phyloP scores from a whole-genome alignment of 2,329 filamentous ascomycete genomes.

The Aspergillus sp. region DNA sequence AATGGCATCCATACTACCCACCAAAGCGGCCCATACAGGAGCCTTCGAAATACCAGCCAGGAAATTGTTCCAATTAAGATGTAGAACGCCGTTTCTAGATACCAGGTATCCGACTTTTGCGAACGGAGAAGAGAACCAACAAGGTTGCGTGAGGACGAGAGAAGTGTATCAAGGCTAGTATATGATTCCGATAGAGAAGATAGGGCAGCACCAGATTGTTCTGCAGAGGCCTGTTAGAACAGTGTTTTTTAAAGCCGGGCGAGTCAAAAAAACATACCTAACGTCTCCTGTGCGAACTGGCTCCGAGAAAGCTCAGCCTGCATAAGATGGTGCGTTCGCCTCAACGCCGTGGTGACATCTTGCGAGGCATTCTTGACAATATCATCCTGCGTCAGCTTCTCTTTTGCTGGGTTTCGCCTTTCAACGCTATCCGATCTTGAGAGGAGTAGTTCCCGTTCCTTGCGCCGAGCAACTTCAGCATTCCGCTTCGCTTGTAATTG shows the following conservation, averaged over 20 bases:
- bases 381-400: slow-evolving; percentile 67
- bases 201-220: slow-evolving; percentile 80
- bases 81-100: slow-evolving; percentile 86
- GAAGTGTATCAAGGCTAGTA: slow-evolving; percentile 71
- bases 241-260: background rate
- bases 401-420: slow-evolving; percentile 32
- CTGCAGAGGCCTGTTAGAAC: slow-evolving; percentile 27
- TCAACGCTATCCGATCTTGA: slow-evolving; percentile 46
- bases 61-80: slow-evolving; percentile 72
- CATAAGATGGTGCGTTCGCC: slow-evolving; percentile 84
- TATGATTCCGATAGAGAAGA: slow-evolving; percentile 79
- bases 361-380: slow-evolving; percentile 71
- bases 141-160: slow-evolving; percentile 71
- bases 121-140: slow-evolving; percentile 77
- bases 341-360: slow-evolving; percentile 80
- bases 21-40: slow-evolving; percentile 86
- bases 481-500: slow-evolving; percentile 76
- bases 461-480: slow-evolving; percentile 69
- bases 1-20: slow-evolving; percentile 84
- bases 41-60: slow-evolving; percentile 83
- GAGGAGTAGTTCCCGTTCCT: slow-evolving; percentile 75
- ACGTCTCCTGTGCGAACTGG: slow-evolving; percentile 84
- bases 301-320: slow-evolving; percentile 80
- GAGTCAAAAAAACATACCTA: slow-evolving; percentile 45
- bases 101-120: slow-evolving; percentile 98